Evolutionary conservation across 208 protist species (phyloP).

Genomic region (Kentomonas sorsogonicus): DNA sequence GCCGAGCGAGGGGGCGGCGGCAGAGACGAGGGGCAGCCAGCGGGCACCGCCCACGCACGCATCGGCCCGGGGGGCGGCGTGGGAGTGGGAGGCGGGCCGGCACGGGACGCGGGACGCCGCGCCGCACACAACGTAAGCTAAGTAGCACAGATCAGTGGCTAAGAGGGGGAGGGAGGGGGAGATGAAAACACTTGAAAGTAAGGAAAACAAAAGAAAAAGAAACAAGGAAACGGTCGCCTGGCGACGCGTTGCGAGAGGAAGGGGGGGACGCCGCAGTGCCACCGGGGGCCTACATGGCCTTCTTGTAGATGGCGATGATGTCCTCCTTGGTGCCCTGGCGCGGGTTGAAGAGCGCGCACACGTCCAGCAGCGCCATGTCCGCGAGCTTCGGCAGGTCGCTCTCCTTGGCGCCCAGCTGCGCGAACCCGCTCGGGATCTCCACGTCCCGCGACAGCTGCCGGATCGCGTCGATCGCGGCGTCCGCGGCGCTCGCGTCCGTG

Average conservation of each 20-base stretch:
- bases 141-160: background rate
- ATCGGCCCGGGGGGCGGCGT: too few species aligned
- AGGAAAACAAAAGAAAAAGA: background rate
- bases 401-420: conserved; percentile 46
- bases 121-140: too few species aligned
- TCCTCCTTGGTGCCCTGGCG: conserved; percentile 49
- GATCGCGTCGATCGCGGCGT: conserved; percentile 49
- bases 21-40: too few species aligned
- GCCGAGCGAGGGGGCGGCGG: too few species aligned
- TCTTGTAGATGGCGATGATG: conserved; percentile 34
- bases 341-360: conserved; percentile 53
- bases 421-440: conserved; percentile 60
- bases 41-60: too few species aligned
- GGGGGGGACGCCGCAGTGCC: background rate
- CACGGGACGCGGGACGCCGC: too few species aligned
- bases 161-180: background rate
- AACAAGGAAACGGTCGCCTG: background rate
- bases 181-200: background rate
- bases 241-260: too few species aligned
- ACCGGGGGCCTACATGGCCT: conserved; percentile 22
- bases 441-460: conserved; percentile 38
- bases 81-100: too few species aligned
- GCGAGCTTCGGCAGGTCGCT: too few species aligned
- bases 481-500: conserved; percentile 42
- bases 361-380: conserved; percentile 35